Evolutionary conservation across 148 eudicot genomes (phyloP), one percentile per base, ranked within the genome.

Genomic region (Spergularia bocconei): DNA sequence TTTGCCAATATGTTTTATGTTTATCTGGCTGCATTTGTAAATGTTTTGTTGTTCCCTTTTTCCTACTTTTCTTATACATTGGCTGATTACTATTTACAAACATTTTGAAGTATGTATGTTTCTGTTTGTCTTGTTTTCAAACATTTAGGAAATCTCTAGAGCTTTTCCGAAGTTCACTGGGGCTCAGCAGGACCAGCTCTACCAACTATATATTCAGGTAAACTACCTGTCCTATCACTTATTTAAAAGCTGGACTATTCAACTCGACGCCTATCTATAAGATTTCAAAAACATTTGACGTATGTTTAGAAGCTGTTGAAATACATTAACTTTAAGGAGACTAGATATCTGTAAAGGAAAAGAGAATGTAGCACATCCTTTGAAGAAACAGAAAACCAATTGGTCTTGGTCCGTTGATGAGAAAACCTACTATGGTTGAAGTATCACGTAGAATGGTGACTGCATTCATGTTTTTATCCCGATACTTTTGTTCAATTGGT

Each of bases 181-280:
- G 19, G 78, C 81, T 44, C 89, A 88, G 79, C 89, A 82, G 56
- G 87, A 86, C 38, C 83, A 76, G 61, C 87, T 92, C n/a, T 87
- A 80, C 70, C 80, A 84, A 36, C 85, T 90, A 70, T 88, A 84
- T 71, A 82, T 84, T 77, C 89, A 84, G 97, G 94, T 68, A 50
- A 48, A 8, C 68, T 88, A 25, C 52, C 73, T 15, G 48, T 41
- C 25, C 21, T 14, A 21, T 13, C 23, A 13, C 9, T 59, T 14
- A 56, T 13, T 56, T 9, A 14, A 47, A 16, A 52, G 15, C 38
- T 29, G 33, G 19, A 63, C 48, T 55, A 69, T 1, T 21, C 38
- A 48, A 33, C 6, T 20, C 8, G 15, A 23, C 15, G 15, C 56
- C 15, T 53, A 4, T 12, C 56, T 53, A 0, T 53, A 12, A 14